A percentile compares a stretch with the other conserved stretches of the same genome.
These are phyloP conservation scores for Pseudonitzschia multiseries DNA, from an alignment of 108 stramenopile genomes.

Conservation along the genomic window DNA sequence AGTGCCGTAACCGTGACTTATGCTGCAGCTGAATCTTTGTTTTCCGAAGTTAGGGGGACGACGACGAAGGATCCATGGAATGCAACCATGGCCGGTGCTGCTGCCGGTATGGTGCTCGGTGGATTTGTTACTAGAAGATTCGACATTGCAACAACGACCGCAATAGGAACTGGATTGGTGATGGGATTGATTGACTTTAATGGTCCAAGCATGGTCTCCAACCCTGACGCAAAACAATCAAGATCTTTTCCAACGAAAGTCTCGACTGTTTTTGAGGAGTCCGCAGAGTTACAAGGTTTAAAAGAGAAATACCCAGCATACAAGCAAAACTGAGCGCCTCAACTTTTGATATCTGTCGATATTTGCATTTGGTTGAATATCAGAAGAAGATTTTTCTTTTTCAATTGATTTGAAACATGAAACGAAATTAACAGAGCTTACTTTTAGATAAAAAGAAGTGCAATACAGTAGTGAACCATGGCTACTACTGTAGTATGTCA, in stretches of 20 bases:
- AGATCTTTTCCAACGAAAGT: constrained; percentile 29
- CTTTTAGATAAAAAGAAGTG: too few species aligned
- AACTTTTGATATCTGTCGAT: not conserved
- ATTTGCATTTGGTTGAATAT: not conserved
- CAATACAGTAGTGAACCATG: too few species aligned
- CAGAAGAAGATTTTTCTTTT: not conserved
- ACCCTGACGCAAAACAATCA: constrained; percentile 25
- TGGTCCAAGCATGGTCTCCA: constrained; percentile 29
- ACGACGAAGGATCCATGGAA: constrained; percentile 45
- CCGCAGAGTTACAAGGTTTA: constrained; percentile 35
- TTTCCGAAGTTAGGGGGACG: constrained; percentile 32
- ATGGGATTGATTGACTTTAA: constrained; percentile 48
- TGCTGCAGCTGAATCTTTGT: constrained; percentile 34
- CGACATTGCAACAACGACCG: constrained; percentile 40
- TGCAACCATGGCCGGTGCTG: constrained; percentile 35
- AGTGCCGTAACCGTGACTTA: constrained; percentile 31
- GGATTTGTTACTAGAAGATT: constrained; percentile 44
- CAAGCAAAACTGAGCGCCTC: constrained; percentile 41
- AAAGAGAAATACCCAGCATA: constrained; percentile 57
- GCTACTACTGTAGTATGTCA: too few species aligned
- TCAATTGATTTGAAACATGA: not conserved
- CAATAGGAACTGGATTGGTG: constrained; percentile 36
- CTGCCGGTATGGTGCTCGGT: constrained; percentile 38
- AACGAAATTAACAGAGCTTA: not conserved
- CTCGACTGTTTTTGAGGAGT: constrained; percentile 34